phyloP scores from a whole-genome alignment of 768 basidiomycete genomes.

The Dentipellis sp. region DNA sequence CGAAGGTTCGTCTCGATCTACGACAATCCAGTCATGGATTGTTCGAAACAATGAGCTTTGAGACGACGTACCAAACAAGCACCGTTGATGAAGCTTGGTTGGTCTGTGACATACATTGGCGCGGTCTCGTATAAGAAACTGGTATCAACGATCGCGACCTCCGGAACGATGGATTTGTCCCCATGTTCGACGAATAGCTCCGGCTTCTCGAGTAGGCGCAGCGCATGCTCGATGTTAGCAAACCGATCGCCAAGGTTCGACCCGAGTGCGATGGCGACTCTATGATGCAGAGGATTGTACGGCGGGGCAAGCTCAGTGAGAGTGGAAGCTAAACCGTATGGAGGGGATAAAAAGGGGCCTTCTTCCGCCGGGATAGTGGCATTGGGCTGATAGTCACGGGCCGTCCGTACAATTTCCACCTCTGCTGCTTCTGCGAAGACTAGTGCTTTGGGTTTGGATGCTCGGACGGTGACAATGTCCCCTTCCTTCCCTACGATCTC shows the following conservation, averaged over 20 bases:
- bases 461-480: conserved; percentile 38
- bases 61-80: conserved; percentile 68
- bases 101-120: conserved; percentile 94
- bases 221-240: conserved; percentile 69
- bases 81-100: conserved; percentile 83
- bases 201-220: conserved; percentile 58
- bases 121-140: conserved; percentile 90
- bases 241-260: conserved; percentile 88
- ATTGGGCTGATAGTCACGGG: conserved; percentile 26
- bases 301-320: neutral
- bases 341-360: neutral
- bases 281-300: conserved; percentile 18
- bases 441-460: conserved; percentile 66
- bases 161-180: conserved; percentile 11
- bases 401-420: conserved; percentile 45
- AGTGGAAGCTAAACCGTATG: neutral
- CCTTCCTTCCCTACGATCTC: conserved; percentile 14
- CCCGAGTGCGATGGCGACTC: conserved; percentile 70
- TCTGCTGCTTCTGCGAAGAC: conserved; percentile 57
- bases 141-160: conserved; percentile 51
- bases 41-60: neutral
- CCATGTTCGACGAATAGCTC: conserved; percentile 20
- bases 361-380: neutral
- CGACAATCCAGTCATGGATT: neutral
- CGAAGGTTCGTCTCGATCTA: conserved; percentile 71